A percentile compares a stretch with the other conserved stretches of the same genome.
Evolutionary conservation across 306 rosid species (phyloP).

Genomic region (Geum urbanum): DNA sequence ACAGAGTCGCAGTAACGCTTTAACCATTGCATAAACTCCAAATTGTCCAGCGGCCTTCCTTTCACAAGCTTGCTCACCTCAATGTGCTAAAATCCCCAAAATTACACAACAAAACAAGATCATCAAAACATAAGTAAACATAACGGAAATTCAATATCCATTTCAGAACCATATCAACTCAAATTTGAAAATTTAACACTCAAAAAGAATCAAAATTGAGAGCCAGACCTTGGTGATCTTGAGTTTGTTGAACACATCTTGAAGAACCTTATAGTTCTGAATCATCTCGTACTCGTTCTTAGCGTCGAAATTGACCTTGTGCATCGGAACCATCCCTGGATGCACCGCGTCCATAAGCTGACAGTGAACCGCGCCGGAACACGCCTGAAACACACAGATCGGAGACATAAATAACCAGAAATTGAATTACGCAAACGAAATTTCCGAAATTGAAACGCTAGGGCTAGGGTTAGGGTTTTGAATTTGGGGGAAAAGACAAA

Average conservation of each 20-base stretch:
- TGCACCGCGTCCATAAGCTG: slow-evolving; percentile 87
- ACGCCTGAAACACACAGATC: slow-evolving; percentile 46
- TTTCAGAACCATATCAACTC: background rate
- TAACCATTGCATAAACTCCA: slow-evolving; percentile 99
- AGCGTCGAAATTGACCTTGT: slow-evolving; percentile 95
- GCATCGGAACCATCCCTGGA: slow-evolving; percentile 93
- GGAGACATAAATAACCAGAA: background rate
- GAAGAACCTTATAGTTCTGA: slow-evolving; percentile 96
- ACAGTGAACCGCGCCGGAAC: slow-evolving; percentile 91
- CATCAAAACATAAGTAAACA: background rate
- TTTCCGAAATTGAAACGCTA: background rate
- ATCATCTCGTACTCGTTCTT: slow-evolving; percentile 95
- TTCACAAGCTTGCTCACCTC: slow-evolving; percentile 91
- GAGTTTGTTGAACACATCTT: slow-evolving; percentile 88
- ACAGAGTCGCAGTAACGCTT: slow-evolving; percentile 86
- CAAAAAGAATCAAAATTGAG: background rate
- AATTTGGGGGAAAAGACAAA: background rate
- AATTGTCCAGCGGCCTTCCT: slow-evolving; percentile 87
- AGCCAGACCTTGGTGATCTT: slow-evolving; percentile 75
- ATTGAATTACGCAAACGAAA: background rate
- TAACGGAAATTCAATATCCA: background rate
- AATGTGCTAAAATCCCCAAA: slow-evolving; percentile 44
- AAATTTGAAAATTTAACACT: background rate
- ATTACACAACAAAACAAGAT: background rate
- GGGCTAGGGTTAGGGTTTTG: background rate